phyloP scores from a whole-genome alignment of 2,329 filamentous ascomycete genomes.

The Tolypocladium ovalisporum region DNA sequence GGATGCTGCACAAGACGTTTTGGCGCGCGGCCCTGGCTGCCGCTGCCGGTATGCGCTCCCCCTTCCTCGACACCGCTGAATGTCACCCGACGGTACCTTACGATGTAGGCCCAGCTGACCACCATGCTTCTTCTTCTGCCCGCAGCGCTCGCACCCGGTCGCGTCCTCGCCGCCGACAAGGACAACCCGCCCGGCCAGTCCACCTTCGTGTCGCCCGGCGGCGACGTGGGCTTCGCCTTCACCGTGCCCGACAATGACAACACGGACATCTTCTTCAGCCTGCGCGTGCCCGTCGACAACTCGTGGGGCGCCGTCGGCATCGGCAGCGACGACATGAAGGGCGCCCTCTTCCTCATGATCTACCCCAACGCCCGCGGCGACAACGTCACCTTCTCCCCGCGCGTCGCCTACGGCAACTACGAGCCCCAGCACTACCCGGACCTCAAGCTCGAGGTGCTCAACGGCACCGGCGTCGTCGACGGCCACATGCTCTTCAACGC shows the following conservation, averaged over 20 bases:
- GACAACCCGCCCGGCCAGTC: slow-evolving; percentile 23
- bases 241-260: slow-evolving; percentile 35
- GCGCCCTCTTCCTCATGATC: slow-evolving; percentile 42
- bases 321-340: slow-evolving; percentile 38
- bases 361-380: slow-evolving; percentile 35
- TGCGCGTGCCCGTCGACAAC: slow-evolving; percentile 32
- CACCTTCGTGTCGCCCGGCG: slow-evolving; percentile 31
- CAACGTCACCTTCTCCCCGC: slow-evolving; percentile 46
- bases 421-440: slow-evolving; percentile 38
- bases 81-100: no score
- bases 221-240: slow-evolving; percentile 36
- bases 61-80: no score
- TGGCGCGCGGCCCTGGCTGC: slow-evolving; percentile 16
- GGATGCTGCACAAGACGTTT: slow-evolving; percentile 18
- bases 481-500: slow-evolving; percentile 37
- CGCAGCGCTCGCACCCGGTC: slow-evolving; percentile 11
- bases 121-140: neutral
- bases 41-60: slow-evolving; percentile 12
- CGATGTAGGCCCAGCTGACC: neutral
- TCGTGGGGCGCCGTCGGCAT: slow-evolving; percentile 46
- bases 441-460: slow-evolving; percentile 31
- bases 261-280: slow-evolving; percentile 42
- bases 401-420: slow-evolving; percentile 35
- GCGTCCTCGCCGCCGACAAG: slow-evolving; percentile 13
- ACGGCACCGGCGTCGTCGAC: slow-evolving; percentile 35